A percentile compares a stretch with the other conserved stretches of the same genome.
Conservation (phyloP, 305 asterid species). For the Nicotiana rustica region DNA sequence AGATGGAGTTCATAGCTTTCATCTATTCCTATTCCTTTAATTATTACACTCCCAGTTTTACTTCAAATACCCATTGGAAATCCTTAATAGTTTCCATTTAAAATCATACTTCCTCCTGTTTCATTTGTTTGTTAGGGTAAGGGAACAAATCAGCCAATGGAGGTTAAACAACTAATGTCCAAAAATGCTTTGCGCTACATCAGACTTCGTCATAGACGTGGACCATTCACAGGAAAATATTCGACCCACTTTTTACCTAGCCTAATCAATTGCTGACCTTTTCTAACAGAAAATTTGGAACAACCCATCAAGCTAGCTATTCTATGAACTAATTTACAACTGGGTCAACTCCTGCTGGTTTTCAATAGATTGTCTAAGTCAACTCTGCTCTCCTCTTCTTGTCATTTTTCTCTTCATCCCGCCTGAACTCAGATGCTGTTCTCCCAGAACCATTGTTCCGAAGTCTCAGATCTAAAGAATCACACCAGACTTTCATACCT, state of each 20-base stretch:
- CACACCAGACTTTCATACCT: constrained; percentile 67
- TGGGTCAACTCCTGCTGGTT: constrained; percentile 82
- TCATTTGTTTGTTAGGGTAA: constrained; percentile 7
- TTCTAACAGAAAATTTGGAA: constrained; percentile 46
- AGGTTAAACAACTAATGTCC: constrained; percentile 36
- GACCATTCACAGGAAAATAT: constrained; percentile 31
- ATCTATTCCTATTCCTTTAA: neutral
- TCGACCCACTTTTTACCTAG: constrained; percentile 55
- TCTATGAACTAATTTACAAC: constrained; percentile 71
- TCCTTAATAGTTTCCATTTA: constrained; percentile 8
- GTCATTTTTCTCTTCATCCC: constrained; percentile 83
- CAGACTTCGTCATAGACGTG: constrained; percentile 24
- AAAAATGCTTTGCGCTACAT: constrained; percentile 52
- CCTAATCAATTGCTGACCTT: constrained; percentile 58
- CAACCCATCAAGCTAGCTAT: constrained; percentile 44
- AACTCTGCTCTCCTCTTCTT: constrained; percentile 88
- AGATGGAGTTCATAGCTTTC: neutral
- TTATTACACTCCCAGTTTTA: neutral
- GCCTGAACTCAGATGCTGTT: constrained; percentile 61
- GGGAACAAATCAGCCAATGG: constrained; percentile 39
- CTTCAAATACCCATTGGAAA: neutral
- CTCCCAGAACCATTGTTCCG: constrained; percentile 58
- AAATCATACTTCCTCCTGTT: constrained; percentile 4
- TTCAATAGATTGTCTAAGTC: constrained; percentile 72
- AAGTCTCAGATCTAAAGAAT: constrained; percentile 70